phyloP scores from a whole-genome alignment of 2,329 filamentous ascomycete genomes.

The Fusarium marasasianum region DNA sequence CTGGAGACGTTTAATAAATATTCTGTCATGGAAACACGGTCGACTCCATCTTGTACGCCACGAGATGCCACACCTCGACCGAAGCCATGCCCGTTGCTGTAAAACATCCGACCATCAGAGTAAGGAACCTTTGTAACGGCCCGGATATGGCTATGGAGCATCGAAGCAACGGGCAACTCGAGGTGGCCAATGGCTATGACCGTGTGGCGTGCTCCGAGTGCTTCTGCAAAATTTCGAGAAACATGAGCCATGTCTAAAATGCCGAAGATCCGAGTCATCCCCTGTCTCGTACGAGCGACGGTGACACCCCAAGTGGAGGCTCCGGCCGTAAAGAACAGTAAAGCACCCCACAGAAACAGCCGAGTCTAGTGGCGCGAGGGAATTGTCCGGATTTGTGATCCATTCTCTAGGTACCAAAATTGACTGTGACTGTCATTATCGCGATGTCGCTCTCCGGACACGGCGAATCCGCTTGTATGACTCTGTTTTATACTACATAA shows the following conservation, averaged over 20 bases:
- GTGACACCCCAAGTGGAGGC: constrained; percentile 22
- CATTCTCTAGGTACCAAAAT: neutral
- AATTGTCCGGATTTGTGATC: constrained; percentile 7
- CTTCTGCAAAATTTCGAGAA: constrained; percentile 39
- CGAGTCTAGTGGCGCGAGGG: constrained; percentile 15
- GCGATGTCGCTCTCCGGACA: constrained; percentile 12
- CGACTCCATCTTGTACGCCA: neutral
- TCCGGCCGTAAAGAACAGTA: neutral
- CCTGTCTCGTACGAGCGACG: constrained; percentile 36
- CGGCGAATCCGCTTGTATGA: constrained; percentile 7
- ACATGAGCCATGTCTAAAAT: constrained; percentile 29
- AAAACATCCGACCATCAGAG: constrained; percentile 33
- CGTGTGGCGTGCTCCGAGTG: neutral
- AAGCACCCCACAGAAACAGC: constrained; percentile 25
- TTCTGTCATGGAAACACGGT: constrained; percentile 25
- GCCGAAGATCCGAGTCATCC: constrained; percentile 33
- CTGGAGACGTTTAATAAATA: constrained; percentile 33
- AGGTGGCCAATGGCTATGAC: constrained; percentile 25
- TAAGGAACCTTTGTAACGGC: constrained; percentile 38
- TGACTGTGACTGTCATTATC: neutral
- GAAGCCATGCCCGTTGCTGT: constrained; percentile 24
- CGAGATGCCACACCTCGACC: neutral
- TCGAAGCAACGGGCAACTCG: neutral
- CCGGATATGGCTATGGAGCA: constrained; percentile 21
- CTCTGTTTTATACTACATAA: neutral